phyloP scores from a whole-genome alignment of 176 grass and related monocot species.

The Zoysia pacifica region DNA sequence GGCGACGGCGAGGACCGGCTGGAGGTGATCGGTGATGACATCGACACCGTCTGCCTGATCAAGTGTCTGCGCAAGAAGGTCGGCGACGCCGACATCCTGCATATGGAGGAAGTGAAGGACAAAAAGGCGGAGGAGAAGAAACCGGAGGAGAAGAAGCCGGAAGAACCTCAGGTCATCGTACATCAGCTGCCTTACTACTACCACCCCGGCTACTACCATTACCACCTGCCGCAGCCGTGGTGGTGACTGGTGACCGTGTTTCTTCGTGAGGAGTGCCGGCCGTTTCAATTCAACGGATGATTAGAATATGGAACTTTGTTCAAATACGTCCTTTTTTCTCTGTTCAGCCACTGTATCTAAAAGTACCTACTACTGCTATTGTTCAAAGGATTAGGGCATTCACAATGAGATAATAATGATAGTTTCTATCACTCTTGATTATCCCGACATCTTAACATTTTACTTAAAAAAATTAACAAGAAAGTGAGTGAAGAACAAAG shows the following conservation, averaged over 20 bases:
- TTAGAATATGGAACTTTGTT: neutral
- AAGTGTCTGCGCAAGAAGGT: slow-evolving; percentile 50
- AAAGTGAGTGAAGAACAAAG: too few relatives aligned
- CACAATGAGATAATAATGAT: too few relatives aligned
- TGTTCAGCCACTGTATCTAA: neutral
- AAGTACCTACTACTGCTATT: too few relatives aligned
- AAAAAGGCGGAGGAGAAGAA: neutral
- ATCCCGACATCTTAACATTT: too few relatives aligned
- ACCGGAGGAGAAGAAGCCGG: neutral
- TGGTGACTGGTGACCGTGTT: neutral
- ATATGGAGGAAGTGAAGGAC: slow-evolving; percentile 51
- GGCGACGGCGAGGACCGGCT: slow-evolving; percentile 56
- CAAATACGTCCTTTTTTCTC: neutral
- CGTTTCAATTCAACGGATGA: neutral
- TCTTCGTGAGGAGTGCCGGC: neutral
- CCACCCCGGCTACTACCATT: neutral
- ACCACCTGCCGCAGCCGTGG: neutral
- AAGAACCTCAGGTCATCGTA: neutral
- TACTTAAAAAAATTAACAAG: too few relatives aligned
- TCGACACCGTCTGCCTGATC: slow-evolving; percentile 26
- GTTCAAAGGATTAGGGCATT: too few relatives aligned
- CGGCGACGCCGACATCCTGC: slow-evolving; percentile 39
- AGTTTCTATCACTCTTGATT: too few relatives aligned
- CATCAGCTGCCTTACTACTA: neutral
- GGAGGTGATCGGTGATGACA: slow-evolving; percentile 50